Conservation (phyloP, 78 protist species). For the Isochrysis galbana region DNA sequence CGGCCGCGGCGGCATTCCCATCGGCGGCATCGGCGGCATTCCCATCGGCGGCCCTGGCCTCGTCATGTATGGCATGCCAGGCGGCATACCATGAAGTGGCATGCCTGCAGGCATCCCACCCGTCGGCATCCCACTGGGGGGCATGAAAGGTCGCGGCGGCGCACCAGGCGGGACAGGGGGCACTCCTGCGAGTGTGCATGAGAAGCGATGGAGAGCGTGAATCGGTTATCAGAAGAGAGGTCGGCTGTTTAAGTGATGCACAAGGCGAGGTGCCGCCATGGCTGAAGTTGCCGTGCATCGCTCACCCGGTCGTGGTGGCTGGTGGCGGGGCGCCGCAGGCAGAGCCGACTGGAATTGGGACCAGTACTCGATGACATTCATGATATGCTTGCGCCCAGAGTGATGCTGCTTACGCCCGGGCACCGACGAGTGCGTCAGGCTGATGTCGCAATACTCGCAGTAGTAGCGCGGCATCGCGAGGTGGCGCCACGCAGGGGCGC, state of each 20-base stretch:
- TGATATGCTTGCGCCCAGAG: slow-evolving; percentile 16
- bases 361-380: not conserved
- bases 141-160: not conserved
- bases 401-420: not conserved
- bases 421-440: not conserved
- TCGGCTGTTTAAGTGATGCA: too few species aligned
- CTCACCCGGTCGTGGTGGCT: not conserved
- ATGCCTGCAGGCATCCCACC: too few species aligned
- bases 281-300: too few species aligned
- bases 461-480: slow-evolving; percentile 29
- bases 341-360: not conserved
- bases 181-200: not conserved
- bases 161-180: not conserved
- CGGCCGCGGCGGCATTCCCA: not conserved
- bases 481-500: too few species aligned
- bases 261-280: too few species aligned
- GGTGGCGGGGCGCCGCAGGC: not conserved
- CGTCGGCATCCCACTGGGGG: not conserved
- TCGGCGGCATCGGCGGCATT: not conserved
- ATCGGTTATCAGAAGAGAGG: too few species aligned
- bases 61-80: not conserved
- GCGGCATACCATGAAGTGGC: not conserved
- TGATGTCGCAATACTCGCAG: slow-evolving; percentile 36
- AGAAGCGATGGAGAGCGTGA: too few species aligned
- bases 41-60: not conserved